Percentiles rank a stretch among this genome's conserved stretches.
These are phyloP conservation scores for Mycosphaerella sp. DNA, from an alignment of 2,329 filamentous ascomycete genomes.

Conservation along the genomic window DNA sequence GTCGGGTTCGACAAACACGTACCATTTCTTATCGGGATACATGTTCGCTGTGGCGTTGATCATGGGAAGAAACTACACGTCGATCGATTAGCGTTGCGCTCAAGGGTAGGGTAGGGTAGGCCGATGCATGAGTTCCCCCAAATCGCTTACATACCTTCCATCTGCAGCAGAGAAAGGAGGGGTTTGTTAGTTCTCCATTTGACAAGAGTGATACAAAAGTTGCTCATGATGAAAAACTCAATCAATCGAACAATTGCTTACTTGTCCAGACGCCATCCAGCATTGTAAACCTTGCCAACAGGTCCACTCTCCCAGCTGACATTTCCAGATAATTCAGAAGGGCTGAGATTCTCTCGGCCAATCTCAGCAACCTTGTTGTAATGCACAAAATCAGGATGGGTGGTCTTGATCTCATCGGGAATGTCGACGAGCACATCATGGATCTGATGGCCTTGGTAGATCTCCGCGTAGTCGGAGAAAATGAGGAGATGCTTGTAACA, in stretches of 20 bases:
- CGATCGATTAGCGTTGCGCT: no score
- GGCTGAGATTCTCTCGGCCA: conserved; percentile 30
- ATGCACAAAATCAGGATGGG: conserved; percentile 34
- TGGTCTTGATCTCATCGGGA: conserved; percentile 27
- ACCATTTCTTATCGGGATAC: conserved; percentile 50
- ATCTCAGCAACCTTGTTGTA: conserved; percentile 34
- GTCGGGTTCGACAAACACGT: conserved; percentile 54
- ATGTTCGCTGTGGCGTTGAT: conserved; percentile 28
- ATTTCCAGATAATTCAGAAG: conserved; percentile 26
- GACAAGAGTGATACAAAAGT: no score
- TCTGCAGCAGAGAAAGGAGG: not conserved
- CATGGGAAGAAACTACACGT: conserved; percentile 50
- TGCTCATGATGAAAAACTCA: no score
- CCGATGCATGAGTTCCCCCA: not conserved
- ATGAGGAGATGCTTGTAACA: conserved; percentile 53
- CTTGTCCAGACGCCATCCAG: conserved; percentile 38
- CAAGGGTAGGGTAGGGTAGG: no score
- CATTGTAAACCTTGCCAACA: conserved; percentile 28
- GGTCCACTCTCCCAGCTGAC: conserved; percentile 20
- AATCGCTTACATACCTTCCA: not conserved
- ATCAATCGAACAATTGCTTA: not conserved
- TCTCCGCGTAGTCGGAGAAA: conserved; percentile 53
- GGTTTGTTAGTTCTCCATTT: no score
- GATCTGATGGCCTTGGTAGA: conserved; percentile 41
- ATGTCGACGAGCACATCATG: conserved; percentile 36